Conservation (phyloP, 2,329 filamentous ascomycete genomes). For the Aspergillus terreus region DNA sequence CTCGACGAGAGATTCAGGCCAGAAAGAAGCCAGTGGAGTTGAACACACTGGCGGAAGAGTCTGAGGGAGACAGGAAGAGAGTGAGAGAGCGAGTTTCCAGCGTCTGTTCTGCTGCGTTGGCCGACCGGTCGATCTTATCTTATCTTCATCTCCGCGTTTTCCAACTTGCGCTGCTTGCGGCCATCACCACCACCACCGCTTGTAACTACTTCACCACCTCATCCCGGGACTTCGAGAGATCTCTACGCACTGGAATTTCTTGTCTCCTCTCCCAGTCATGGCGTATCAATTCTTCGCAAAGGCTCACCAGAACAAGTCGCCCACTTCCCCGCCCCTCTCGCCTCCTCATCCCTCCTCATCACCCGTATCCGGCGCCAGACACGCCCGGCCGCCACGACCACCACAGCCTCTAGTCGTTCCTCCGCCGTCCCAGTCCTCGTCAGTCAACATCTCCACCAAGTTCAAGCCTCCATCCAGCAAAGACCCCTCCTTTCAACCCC, state of each 20-base stretch:
- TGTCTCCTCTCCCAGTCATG: slow-evolving; percentile 18
- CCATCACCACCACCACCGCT: slow-evolving; percentile 3
- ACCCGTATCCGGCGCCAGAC: slow-evolving; percentile 10
- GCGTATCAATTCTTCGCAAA: slow-evolving; percentile 38
- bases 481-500: slow-evolving; percentile 26
- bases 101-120: slow-evolving; percentile 8
- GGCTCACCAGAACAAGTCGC: slow-evolving; percentile 23
- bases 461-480: slow-evolving; percentile 20
- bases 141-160: slow-evolving; percentile 35
- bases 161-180: slow-evolving; percentile 4
- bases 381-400: slow-evolving; percentile 26
- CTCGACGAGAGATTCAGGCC: too few species aligned
- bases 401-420: slow-evolving; percentile 27
- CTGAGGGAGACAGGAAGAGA: slow-evolving; percentile 9
- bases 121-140: slow-evolving; percentile 26
- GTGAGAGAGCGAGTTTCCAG: slow-evolving; percentile 20
- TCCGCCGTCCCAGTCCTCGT: slow-evolving; percentile 17
- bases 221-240: neutral
- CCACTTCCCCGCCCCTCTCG: slow-evolving; percentile 22
- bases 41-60: neutral
- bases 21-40: too few species aligned
- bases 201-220: neutral
- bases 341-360: slow-evolving; percentile 16
- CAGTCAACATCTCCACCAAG: slow-evolving; percentile 15
- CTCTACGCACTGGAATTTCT: neutral